Percentiles rank a stretch among this genome's conserved stretches.
These are phyloP conservation scores for Phoenix roebelenii DNA, from an alignment of 176 grass and related monocot species.

Conservation along the genomic window DNA sequence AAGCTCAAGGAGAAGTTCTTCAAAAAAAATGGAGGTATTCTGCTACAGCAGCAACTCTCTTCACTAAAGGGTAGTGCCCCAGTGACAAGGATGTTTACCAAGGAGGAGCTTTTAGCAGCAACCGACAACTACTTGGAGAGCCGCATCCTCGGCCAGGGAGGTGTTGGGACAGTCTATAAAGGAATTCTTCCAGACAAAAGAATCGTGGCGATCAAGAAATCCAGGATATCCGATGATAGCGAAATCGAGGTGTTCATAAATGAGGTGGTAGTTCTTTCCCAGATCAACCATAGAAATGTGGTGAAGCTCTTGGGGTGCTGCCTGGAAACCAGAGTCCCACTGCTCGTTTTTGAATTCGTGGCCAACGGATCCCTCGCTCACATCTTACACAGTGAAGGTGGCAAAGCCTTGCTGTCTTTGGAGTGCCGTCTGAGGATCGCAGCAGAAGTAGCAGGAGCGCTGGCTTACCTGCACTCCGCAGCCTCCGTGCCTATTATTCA, in stretches of 20 bases:
- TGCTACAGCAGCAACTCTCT: neutral
- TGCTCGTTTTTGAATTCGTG: no score
- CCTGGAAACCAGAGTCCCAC: no score
- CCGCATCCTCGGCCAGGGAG: neutral
- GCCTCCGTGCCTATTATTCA: no score
- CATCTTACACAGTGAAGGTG: no score
- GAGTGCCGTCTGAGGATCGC: no score
- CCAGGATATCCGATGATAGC: neutral
- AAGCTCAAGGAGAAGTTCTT: constrained; percentile 3
- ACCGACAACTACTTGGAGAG: neutral
- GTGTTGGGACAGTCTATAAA: neutral
- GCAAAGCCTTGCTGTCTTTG: no score
- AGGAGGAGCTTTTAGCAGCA: neutral
- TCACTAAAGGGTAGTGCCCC: neutral
- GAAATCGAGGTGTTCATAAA: neutral
- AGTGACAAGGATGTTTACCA: neutral
- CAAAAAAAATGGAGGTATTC: neutral
- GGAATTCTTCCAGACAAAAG: neutral
- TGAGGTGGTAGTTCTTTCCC: neutral
- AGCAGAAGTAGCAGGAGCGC: no score
- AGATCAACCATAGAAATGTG: neutral
- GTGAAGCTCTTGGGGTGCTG: neutral
- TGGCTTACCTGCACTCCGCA: no score
- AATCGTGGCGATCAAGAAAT: neutral
- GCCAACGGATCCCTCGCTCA: no score